A percentile compares a stretch with the other conserved stretches of the same genome.
Evolutionary conservation across 768 basidiomycete genomes (phyloP).

Genomic region (Scleroderma citrinum): DNA sequence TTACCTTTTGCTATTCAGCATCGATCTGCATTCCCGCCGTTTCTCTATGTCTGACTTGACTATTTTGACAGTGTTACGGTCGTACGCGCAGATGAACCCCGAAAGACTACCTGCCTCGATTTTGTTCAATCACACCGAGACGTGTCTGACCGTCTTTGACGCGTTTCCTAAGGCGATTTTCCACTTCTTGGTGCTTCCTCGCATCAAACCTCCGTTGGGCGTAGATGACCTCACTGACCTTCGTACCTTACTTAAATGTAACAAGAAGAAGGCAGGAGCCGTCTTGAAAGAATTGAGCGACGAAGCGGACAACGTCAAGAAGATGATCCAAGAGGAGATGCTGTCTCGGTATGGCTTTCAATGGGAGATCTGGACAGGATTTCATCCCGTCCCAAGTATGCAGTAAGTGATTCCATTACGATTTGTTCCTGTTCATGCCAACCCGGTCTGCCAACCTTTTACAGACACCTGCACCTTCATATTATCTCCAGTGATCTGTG

Average conservation of each 20-base stretch:
- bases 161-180: constrained; percentile 79
- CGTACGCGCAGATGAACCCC: constrained; percentile 53
- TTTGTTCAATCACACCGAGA: constrained; percentile 49
- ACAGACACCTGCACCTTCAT: constrained; percentile 79
- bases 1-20: not conserved
- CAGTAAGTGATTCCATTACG: constrained; percentile 44
- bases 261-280: constrained; percentile 48
- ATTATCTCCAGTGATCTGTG: constrained; percentile 76
- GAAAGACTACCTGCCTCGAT: constrained; percentile 52
- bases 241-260: constrained; percentile 45
- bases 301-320: constrained; percentile 50
- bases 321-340: constrained; percentile 79
- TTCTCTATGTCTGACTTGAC: constrained; percentile 36
- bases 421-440: not conserved
- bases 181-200: constrained; percentile 85
- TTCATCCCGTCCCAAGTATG: constrained; percentile 85
- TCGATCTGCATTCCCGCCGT: not conserved
- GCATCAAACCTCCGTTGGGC: constrained; percentile 28
- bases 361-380: constrained; percentile 76
- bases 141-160: constrained; percentile 65
- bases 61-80: constrained; percentile 51
- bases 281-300: constrained; percentile 48
- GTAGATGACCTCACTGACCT: constrained; percentile 47
- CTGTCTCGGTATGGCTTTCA: constrained; percentile 60
- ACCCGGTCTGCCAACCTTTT: not conserved